Evolutionary conservation across 164 flowering plant genomes (phyloP).

Genomic region (Annona cherimola): DNA sequence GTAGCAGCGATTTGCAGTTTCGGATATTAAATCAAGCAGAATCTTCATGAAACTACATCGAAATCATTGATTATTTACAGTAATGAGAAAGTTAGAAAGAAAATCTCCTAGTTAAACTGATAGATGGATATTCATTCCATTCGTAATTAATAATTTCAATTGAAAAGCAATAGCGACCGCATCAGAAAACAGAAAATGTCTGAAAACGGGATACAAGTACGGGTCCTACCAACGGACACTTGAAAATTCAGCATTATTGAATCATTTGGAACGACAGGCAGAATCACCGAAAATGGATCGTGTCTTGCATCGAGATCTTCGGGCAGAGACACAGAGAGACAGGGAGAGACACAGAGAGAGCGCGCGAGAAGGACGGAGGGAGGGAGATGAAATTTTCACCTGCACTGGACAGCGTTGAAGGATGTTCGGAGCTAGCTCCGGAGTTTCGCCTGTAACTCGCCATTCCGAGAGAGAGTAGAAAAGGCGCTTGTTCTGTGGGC

Average conservation of each 20-base stretch:
- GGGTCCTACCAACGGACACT: neutral
- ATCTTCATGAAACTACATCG: neutral
- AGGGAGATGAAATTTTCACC: neutral
- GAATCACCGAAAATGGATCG: neutral
- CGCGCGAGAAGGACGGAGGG: neutral
- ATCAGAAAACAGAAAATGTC: neutral
- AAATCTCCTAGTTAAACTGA: neutral
- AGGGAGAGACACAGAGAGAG: neutral
- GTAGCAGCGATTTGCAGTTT: neutral
- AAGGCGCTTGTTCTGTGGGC: no score
- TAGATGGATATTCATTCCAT: neutral
- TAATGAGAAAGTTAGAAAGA: neutral
- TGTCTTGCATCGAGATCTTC: neutral
- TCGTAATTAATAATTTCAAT: neutral
- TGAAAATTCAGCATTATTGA: neutral
- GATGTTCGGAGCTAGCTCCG: constrained; percentile 1
- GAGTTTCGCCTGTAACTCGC: neutral
- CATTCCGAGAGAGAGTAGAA: neutral
- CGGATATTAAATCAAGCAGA: neutral
- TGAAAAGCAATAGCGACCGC: neutral
- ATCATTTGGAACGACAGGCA: neutral
- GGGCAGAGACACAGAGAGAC: neutral
- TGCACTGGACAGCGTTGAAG: neutral
- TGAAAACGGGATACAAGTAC: neutral
- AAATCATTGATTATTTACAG: neutral